Percentiles rank a stretch among this genome's conserved stretches.
These are phyloP conservation scores for Elongisporangium undulatum DNA, from an alignment of 352 stramenopile genomes.

Conservation along the genomic window DNA sequence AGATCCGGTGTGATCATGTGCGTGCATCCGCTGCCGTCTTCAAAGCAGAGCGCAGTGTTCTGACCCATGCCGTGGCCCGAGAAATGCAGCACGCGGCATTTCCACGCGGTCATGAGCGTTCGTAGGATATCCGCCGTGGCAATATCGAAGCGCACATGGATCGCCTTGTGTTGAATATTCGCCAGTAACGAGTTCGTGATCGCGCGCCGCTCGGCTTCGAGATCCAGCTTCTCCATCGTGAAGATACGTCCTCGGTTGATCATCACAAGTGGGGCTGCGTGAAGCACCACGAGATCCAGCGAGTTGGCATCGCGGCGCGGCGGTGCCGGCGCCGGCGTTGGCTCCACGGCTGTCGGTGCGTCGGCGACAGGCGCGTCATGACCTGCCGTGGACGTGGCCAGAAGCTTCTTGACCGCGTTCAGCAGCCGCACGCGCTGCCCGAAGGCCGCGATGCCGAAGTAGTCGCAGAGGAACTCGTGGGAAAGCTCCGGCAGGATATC, in stretches of 20 bases:
- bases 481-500: slow-evolving; percentile 57
- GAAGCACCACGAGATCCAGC: slow-evolving; percentile 75
- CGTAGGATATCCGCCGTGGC: slow-evolving; percentile 71
- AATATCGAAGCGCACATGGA: slow-evolving; percentile 76
- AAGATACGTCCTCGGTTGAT: slow-evolving; percentile 64
- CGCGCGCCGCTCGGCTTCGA: slow-evolving; percentile 64
- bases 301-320: slow-evolving; percentile 34
- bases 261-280: slow-evolving; percentile 77
- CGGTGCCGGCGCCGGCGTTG: slow-evolving; percentile 1
- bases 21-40: slow-evolving; percentile 67
- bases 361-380: slow-evolving; percentile 3
- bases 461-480: slow-evolving; percentile 57
- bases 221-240: slow-evolving; percentile 81
- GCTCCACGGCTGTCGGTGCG: not conserved
- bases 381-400: slow-evolving; percentile 4
- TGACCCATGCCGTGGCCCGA: slow-evolving; percentile 70
- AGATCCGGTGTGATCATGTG: slow-evolving; percentile 70
- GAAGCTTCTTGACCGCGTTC: slow-evolving; percentile 50
- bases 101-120: slow-evolving; percentile 73
- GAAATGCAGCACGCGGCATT: slow-evolving; percentile 75
- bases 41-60: slow-evolving; percentile 69
- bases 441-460: slow-evolving; percentile 57
- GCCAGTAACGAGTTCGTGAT: slow-evolving; percentile 69
- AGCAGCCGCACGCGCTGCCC: slow-evolving; percentile 55
- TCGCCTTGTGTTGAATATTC: slow-evolving; percentile 68